These are phyloP conservation scores for Mycena rosella DNA, from an alignment of 768 basidiomycete genomes.

Conservation along the genomic window DNA sequence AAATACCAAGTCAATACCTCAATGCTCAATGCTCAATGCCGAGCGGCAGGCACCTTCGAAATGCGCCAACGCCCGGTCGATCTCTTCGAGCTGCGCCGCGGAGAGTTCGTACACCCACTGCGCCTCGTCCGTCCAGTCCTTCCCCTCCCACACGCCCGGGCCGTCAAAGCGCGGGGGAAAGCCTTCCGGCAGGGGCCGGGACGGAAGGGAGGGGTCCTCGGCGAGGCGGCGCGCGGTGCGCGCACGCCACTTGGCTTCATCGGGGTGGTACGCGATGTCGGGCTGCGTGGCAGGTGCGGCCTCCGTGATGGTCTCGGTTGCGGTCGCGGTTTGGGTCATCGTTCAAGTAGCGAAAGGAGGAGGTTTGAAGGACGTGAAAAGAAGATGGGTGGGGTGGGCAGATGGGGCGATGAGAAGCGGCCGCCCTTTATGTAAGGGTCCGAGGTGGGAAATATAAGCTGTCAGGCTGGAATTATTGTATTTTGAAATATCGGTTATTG, in stretches of 20 bases:
- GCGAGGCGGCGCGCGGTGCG: slow-evolving; percentile 54
- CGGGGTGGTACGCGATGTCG: slow-evolving; percentile 59
- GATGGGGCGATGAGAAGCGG: background rate
- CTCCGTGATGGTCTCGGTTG: slow-evolving; percentile 26
- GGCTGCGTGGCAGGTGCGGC: slow-evolving; percentile 48
- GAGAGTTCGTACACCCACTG: slow-evolving; percentile 59
- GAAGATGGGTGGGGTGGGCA: no score
- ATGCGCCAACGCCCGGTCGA: slow-evolving; percentile 52
- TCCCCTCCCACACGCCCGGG: slow-evolving; percentile 61
- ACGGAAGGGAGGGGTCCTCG: slow-evolving; percentile 51
- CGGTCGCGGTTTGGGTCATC: slow-evolving; percentile 33
- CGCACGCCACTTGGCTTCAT: slow-evolving; percentile 52
- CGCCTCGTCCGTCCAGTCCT: slow-evolving; percentile 55
- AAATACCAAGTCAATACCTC: no score
- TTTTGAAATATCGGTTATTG: no score
- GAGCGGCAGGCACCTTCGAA: no score
- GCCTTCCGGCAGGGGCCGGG: slow-evolving; percentile 50
- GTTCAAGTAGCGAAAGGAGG: background rate
- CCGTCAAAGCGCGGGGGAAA: slow-evolving; percentile 52
- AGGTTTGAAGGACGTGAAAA: background rate
- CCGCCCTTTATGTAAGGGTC: no score
- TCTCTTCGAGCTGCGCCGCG: slow-evolving; percentile 51
- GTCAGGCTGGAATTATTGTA: no score
- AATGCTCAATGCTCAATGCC: no score
- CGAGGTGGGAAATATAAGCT: slow-evolving; percentile 30